Conservation (phyloP, 1,284 basidiomycete species). For the Austropuccinia psidii region DNA sequence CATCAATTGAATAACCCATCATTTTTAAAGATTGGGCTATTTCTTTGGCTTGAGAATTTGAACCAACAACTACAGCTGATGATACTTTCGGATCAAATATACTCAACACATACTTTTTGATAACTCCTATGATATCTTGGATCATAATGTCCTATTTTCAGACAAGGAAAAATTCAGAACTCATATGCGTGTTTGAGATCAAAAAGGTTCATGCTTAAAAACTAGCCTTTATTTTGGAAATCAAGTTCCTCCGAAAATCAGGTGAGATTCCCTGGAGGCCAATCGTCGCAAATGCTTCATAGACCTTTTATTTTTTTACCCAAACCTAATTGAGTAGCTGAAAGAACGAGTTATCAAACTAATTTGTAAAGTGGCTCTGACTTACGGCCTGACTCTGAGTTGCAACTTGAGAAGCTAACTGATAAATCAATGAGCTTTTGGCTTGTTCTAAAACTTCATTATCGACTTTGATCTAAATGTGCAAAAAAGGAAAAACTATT, state of each 20-base stretch:
- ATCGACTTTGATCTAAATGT: conserved; percentile 75
- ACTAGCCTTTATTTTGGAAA: conserved; percentile 60
- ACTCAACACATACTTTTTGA: conserved; percentile 72
- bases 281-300: conserved; percentile 74
- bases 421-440: conserved; percentile 80
- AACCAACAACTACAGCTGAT: conserved; percentile 70
- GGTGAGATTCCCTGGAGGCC: conserved; percentile 69
- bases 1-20: no score
- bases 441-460: conserved; percentile 81
- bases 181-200: no score
- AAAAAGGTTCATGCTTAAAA: no score
- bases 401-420: conserved; percentile 69
- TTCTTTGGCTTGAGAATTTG: no score
- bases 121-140: conserved; percentile 62
- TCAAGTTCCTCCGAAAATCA: conserved; percentile 63
- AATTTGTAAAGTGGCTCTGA: conserved; percentile 40
- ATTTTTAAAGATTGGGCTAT: no score
- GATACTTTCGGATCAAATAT: conserved; percentile 72
- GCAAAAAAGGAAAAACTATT: not conserved
- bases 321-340: no score
- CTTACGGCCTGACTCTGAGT: conserved; percentile 75
- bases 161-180: no score
- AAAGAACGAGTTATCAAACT: conserved; percentile 23
- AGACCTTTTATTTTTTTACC: conserved; percentile 55
- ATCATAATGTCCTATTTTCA: conserved; percentile 60